Evolutionary conservation across 495 filamentous ascomycete species (phyloP).

Genomic region (Podospora didyma): DNA sequence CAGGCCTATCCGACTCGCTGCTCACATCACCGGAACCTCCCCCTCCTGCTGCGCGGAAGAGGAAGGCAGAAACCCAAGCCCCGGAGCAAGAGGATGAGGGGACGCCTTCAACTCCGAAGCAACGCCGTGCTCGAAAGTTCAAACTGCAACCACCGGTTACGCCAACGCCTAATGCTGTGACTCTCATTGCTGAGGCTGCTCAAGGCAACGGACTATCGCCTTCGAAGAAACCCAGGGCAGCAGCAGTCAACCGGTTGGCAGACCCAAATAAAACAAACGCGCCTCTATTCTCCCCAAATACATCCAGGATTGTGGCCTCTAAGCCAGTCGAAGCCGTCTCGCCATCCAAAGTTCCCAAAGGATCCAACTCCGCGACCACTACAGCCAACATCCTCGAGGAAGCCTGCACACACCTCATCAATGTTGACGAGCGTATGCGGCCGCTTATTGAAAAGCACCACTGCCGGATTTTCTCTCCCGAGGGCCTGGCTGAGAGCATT

Average conservation of each 20-base stretch:
- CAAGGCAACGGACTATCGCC: not conserved
- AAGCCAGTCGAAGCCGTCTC: constrained; percentile 48
- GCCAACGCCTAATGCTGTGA: constrained; percentile 34
- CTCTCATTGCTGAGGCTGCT: constrained; percentile 27
- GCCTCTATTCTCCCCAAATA: constrained; percentile 72
- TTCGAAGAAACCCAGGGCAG: constrained; percentile 29
- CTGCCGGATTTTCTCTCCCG: constrained; percentile 75
- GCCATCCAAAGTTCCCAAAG: constrained; percentile 49
- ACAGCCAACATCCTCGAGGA: constrained; percentile 71
- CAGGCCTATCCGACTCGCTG: constrained; percentile 8
- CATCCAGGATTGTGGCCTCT: constrained; percentile 62
- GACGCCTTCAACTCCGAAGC: constrained; percentile 32
- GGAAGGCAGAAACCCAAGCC: constrained; percentile 28
- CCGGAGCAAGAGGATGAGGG: constrained; percentile 4
- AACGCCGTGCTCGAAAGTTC: constrained; percentile 23
- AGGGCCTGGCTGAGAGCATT: constrained; percentile 75
- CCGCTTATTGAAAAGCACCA: constrained; percentile 68
- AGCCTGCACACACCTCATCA: constrained; percentile 73
- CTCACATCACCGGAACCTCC: constrained; percentile 15
- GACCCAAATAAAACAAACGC: constrained; percentile 60
- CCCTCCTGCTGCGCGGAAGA: constrained; percentile 21
- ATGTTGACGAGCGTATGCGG: constrained; percentile 68
- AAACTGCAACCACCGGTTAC: constrained; percentile 26
- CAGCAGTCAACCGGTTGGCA: constrained; percentile 42
- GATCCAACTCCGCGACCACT: constrained; percentile 40